These are phyloP conservation scores for Fulvia fulva DNA, from an alignment of 2,329 filamentous ascomycete species.

Conservation along the genomic window DNA sequence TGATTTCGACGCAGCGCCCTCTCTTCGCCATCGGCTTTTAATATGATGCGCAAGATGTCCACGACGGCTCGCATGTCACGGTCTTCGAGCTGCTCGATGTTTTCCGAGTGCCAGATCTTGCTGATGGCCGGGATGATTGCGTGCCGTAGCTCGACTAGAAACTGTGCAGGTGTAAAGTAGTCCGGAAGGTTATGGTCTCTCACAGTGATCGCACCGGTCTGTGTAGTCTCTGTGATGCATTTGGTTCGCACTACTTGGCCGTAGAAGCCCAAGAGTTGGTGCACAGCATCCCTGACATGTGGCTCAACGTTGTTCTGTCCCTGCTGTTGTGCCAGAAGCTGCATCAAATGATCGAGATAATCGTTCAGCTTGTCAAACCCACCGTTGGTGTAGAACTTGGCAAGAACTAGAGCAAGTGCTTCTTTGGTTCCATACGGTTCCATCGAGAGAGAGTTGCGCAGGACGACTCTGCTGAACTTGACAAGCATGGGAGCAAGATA, in stretches of 20 bases:
- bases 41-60: conserved; percentile 74
- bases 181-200: conserved; percentile 48
- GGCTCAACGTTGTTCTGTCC: conserved; percentile 25
- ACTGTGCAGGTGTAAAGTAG: conserved; percentile 66
- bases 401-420: conserved; percentile 66
- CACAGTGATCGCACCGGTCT: conserved; percentile 47
- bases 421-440: conserved; percentile 28
- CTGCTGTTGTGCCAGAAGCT: conserved; percentile 39
- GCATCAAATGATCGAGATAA: conserved; percentile 26
- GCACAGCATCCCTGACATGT: conserved; percentile 47
- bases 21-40: conserved; percentile 71
- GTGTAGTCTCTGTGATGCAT: conserved; percentile 71
- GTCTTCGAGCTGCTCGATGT: conserved; percentile 76
- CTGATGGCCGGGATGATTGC: conserved; percentile 71
- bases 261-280: conserved; percentile 82
- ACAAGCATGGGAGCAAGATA: conserved; percentile 25
- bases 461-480: conserved; percentile 23
- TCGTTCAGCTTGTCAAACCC: conserved; percentile 71
- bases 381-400: conserved; percentile 78
- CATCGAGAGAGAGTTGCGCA: conserved; percentile 25
- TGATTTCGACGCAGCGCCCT: conserved; percentile 61
- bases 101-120: conserved; percentile 77
- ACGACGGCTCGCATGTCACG: conserved; percentile 74
- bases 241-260: conserved; percentile 71
- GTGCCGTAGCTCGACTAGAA: conserved; percentile 80